phyloP scores from a whole-genome alignment of 768 basidiomycete genomes.

The Termitomyces sp. region DNA sequence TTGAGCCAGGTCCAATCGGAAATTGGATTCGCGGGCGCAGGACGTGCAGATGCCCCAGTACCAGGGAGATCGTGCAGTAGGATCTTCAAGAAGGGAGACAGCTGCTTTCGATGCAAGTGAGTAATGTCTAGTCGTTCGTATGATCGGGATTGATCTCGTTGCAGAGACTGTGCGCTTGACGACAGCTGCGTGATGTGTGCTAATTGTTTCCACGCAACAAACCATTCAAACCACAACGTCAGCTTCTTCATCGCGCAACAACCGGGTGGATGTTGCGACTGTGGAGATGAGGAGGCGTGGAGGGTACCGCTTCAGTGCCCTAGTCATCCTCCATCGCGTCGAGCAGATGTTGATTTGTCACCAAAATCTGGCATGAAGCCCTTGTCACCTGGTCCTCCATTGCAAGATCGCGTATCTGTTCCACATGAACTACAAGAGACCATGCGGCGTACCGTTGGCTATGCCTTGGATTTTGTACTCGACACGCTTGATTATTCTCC shows the following conservation, averaged over 20 bases:
- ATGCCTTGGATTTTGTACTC: slow-evolving; percentile 78
- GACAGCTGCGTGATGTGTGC: slow-evolving; percentile 89
- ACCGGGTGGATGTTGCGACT: slow-evolving; percentile 92
- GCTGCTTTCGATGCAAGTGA: slow-evolving; percentile 92
- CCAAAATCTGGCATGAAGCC: slow-evolving; percentile 36
- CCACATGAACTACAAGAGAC: slow-evolving; percentile 68
- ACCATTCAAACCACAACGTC: slow-evolving; percentile 85
- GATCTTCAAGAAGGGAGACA: slow-evolving; percentile 88
- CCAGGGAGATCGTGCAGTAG: slow-evolving; percentile 79
- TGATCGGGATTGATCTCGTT: background rate
- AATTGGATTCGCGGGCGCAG: slow-evolving; percentile 50
- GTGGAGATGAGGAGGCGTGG: slow-evolving; percentile 92
- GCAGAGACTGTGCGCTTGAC: slow-evolving; percentile 86
- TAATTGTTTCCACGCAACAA: slow-evolving; percentile 84
- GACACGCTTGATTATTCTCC: slow-evolving; percentile 81
- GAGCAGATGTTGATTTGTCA: slow-evolving; percentile 26
- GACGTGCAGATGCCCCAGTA: slow-evolving; percentile 50
- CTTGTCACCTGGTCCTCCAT: slow-evolving; percentile 50
- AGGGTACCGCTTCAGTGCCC: slow-evolving; percentile 60
- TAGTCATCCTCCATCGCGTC: slow-evolving; percentile 59
- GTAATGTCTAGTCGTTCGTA: slow-evolving; percentile 23
- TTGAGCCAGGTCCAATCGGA: slow-evolving; percentile 68
- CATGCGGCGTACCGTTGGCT: slow-evolving; percentile 68
- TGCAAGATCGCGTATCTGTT: slow-evolving; percentile 48
- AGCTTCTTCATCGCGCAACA: slow-evolving; percentile 92